phyloP scores from a whole-genome alignment of 495 filamentous ascomycete species.

The Podospora fimiseda region DNA sequence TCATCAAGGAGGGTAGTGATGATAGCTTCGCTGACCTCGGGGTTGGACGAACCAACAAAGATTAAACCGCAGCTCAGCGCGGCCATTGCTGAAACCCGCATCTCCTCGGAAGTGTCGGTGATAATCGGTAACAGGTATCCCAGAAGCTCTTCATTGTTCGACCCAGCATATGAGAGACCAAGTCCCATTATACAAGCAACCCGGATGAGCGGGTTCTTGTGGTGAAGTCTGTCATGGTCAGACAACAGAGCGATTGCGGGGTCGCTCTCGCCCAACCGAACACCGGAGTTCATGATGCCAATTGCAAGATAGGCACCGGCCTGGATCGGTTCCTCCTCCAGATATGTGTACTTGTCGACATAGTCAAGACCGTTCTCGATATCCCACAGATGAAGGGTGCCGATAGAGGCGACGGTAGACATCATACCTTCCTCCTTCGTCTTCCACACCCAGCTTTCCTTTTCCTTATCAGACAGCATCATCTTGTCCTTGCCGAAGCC shows the following conservation, averaged over 20 bases:
- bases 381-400: slow-evolving; percentile 86
- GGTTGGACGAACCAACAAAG: slow-evolving; percentile 86
- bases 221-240: slow-evolving; percentile 66
- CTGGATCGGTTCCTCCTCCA: slow-evolving; percentile 74
- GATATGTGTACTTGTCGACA: slow-evolving; percentile 88
- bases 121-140: slow-evolving; percentile 81
- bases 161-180: slow-evolving; percentile 87
- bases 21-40: slow-evolving; percentile 81
- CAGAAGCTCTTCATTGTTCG: slow-evolving; percentile 76
- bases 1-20: slow-evolving; percentile 87
- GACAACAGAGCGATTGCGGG: slow-evolving; percentile 79
- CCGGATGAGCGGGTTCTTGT: slow-evolving; percentile 68
- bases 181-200: slow-evolving; percentile 91
- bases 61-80: slow-evolving; percentile 84
- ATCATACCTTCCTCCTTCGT: slow-evolving; percentile 98
- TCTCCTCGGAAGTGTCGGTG: slow-evolving; percentile 69
- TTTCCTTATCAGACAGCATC: slow-evolving; percentile 80
- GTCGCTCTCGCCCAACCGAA: slow-evolving; percentile 77
- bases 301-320: slow-evolving; percentile 85
- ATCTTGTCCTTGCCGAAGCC: slow-evolving; percentile 94
- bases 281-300: slow-evolving; percentile 89
- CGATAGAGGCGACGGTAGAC: slow-evolving; percentile 88
- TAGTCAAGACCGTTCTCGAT: slow-evolving; percentile 81
- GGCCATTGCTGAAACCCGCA: slow-evolving; percentile 96
- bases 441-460: slow-evolving; percentile 96